Percentiles rank a stretch among this genome's conserved stretches.
Evolutionary conservation across 176 grass and related monocot species (phyloP).

Genomic region (Sorghum bicolor): DNA sequence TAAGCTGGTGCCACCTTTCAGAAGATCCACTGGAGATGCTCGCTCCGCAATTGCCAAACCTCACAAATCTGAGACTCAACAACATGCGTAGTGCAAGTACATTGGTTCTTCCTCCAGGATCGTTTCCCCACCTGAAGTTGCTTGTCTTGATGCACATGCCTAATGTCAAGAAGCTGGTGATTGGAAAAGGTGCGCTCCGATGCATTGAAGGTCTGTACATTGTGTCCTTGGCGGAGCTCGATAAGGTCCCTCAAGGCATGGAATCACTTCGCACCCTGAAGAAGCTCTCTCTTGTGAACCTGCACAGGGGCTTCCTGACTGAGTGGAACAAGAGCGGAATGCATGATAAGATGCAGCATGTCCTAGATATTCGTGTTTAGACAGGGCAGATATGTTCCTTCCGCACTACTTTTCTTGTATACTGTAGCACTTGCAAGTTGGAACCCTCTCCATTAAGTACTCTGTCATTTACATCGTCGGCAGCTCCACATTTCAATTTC

Average conservation of each 20-base stretch:
- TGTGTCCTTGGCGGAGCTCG: neutral
- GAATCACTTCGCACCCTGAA: neutral
- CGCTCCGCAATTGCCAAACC: neutral
- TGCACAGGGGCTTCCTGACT: neutral
- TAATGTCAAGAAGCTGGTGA: neutral
- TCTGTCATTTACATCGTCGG: neutral
- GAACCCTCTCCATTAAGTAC: neutral
- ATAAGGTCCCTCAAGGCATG: slow-evolving; percentile 1
- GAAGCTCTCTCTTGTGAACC: slow-evolving; percentile 9
- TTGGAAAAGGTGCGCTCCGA: neutral
- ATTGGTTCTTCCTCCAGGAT: slow-evolving; percentile 4
- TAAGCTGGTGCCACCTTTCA: slow-evolving; percentile 4
- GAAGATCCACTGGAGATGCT: slow-evolving; percentile 18
- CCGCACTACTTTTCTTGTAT: neutral
- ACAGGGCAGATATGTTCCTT: neutral
- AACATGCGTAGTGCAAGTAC: neutral
- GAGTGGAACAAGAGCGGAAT: neutral
- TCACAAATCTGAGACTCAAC: neutral
- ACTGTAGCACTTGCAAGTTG: neutral
- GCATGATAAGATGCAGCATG: slow-evolving; percentile 4
- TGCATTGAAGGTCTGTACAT: neutral
- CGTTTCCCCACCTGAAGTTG: neutral
- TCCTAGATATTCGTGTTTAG: neutral
- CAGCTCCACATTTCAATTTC: neutral
- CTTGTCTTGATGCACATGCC: neutral